phyloP scores from a whole-genome alignment of 2,329 filamentous ascomycete genomes.

The Conoideocrella luteorostrata region DNA sequence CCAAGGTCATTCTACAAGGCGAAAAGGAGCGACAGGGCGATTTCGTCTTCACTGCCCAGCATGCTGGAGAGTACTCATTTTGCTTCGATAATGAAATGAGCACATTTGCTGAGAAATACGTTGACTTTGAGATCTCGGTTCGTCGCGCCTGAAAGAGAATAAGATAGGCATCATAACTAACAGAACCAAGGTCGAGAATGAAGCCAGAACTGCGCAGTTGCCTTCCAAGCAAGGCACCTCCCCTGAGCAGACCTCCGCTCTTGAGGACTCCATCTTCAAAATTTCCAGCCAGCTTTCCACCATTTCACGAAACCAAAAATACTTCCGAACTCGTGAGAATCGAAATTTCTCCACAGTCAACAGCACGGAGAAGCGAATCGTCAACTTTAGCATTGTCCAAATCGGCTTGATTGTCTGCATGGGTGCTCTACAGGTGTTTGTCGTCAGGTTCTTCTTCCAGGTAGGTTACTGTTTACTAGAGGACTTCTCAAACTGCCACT shows the following conservation, averaged over 20 bases:
- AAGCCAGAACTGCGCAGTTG: slow-evolving; percentile 64
- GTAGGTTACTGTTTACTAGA: slow-evolving; percentile 30
- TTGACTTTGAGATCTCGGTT: slow-evolving; percentile 92
- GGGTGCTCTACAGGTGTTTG: slow-evolving; percentile 93
- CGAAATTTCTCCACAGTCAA: slow-evolving; percentile 96
- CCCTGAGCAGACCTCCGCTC: slow-evolving; percentile 78
- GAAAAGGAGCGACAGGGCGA: slow-evolving; percentile 92
- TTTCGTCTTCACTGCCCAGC: slow-evolving; percentile 92
- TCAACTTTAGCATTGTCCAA: slow-evolving; percentile 96
- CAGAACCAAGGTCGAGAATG: slow-evolving; percentile 72
- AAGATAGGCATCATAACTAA: not conserved
- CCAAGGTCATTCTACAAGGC: slow-evolving; percentile 76
- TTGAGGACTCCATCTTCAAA: slow-evolving; percentile 95
- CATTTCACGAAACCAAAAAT: slow-evolving; percentile 95
- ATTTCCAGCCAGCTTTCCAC: slow-evolving; percentile 88
- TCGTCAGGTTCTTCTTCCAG: slow-evolving; percentile 99
- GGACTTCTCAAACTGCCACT: slow-evolving; percentile 1
- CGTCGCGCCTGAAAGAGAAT: not conserved
- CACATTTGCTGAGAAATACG: slow-evolving; percentile 93
- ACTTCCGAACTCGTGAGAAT: slow-evolving; percentile 98
- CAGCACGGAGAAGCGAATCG: slow-evolving; percentile 91
- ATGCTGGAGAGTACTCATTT: slow-evolving; percentile 85
- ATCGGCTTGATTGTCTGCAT: slow-evolving; percentile 86
- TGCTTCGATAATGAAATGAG: slow-evolving; percentile 99
- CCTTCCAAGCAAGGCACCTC: slow-evolving; percentile 84